Base-by-base conservation (phyloP, 345 rosid species). In the Rhodamnia rubescens region DNA sequence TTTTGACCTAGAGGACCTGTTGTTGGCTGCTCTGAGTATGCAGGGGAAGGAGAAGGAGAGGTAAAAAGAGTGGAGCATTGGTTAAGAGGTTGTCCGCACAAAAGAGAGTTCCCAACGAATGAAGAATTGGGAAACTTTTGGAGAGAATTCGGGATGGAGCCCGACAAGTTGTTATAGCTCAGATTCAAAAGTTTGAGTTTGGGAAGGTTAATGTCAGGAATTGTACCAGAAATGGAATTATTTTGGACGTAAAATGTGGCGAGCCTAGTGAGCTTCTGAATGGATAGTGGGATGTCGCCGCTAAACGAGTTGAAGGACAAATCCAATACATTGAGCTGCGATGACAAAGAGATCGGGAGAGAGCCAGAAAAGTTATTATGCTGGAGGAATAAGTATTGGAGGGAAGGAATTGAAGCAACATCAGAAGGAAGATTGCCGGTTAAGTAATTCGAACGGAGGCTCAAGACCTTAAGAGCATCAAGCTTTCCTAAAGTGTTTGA, bases 361-460 rank as follows among this genome's bases (percentile, higher is more conserved):
- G 83, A 42, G 53, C 98, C 95, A 1, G 94, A 91, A 84, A 96
- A 93, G 87, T 89, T 91, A 86, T 96, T 96, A 50, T 89, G 88
- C 81, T 96, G 98, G 74, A 96, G 96, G 86, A 90, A 93, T 11
- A 96, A 87, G 86, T 75, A 84, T 9, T 83, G 90, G 53, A 96
- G 96, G 44, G 93, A 89, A 85, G 95, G 89, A 56, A 96, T 87
- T 44, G 95, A 91, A 59, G 92, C 84, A 24, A 96, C 86, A 89
- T 91, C 96, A 59, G 93, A 88, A 90, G 98, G 96, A 50, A 96
- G 85, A 81, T 55, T 29, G 83, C 98, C 98, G 59, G 58, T 87
- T 82, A 96, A 91, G 87, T 88, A 83, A 86, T 96, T 96, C 21
- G 98, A 94, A 81, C 98, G 88, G 84, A 96, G 93, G 87, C 98